Evolutionary conservation across 352 stramenopile species (phyloP).

Genomic region (Phytophthora litchii): DNA sequence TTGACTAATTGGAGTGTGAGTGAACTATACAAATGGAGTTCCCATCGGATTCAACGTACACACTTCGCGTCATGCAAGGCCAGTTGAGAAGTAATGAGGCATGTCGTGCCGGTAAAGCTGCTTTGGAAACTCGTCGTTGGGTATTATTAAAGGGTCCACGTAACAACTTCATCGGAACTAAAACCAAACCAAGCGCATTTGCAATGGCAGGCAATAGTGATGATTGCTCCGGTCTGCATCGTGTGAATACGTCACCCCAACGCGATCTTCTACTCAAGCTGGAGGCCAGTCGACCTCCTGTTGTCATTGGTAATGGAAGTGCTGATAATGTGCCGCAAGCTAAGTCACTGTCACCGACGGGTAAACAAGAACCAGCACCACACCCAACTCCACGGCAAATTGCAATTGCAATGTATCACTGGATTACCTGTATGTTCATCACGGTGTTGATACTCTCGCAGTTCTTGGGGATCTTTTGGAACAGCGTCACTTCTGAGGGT

Average conservation of each 20-base stretch:
- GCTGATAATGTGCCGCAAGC: conserved; percentile 3
- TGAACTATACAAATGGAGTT: no score
- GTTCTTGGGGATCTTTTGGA: conserved; percentile 39
- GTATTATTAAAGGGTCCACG: neutral
- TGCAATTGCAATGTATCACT: conserved; percentile 32
- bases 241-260: conserved; percentile 21
- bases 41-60: no score
- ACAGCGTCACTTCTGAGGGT: conserved; percentile 11
- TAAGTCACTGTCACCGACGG: neutral
- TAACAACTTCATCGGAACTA: conserved; percentile 2
- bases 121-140: no score
- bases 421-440: conserved; percentile 38
- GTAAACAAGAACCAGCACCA: neutral
- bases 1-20: conserved; percentile 4
- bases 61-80: no score
- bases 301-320: conserved; percentile 2
- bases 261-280: conserved; percentile 17
- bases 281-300: conserved; percentile 21
- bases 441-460: conserved; percentile 32
- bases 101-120: no score
- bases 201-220: conserved; percentile 9
- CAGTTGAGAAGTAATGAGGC: no score
- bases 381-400: conserved; percentile 19
- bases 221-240: conserved; percentile 19
- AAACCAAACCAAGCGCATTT: neutral